Evolutionary conservation across 2,329 filamentous ascomycete genomes (phyloP).

Genomic region (Emmonsia crescens): DNA sequence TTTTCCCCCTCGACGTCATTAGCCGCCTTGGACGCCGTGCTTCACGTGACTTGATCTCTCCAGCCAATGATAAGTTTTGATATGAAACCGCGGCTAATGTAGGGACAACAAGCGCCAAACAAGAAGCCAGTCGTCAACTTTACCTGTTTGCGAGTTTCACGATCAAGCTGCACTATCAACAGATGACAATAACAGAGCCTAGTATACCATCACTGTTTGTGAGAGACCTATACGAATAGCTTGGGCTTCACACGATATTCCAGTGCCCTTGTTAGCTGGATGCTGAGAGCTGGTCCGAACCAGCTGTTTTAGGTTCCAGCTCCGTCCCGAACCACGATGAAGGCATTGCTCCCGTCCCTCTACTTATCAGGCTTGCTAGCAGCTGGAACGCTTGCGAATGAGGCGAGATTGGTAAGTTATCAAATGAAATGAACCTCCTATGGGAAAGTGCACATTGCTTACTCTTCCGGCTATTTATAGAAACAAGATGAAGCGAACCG

Average conservation of each 20-base stretch:
- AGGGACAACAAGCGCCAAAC: not conserved
- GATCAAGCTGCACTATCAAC: not conserved
- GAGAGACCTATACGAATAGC: not conserved
- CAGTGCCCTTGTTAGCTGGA: not conserved
- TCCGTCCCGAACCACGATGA: conserved; percentile 24
- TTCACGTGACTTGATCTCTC: not conserved
- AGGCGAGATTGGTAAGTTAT: conserved; percentile 34
- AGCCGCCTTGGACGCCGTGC: not conserved
- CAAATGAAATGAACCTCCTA: not conserved
- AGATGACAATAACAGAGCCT: not conserved
- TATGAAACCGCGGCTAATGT: not conserved
- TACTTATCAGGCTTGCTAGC: conserved; percentile 29
- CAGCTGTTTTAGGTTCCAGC: conserved; percentile 11
- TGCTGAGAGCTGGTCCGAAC: conserved; percentile 10
- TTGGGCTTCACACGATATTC: not conserved
- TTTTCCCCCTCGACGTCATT: not conserved
- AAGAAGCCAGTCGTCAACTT: not conserved
- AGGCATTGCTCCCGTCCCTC: conserved; percentile 29
- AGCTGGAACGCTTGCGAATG: conserved; percentile 32
- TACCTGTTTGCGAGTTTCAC: not conserved
- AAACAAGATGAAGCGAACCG: conserved; percentile 64
- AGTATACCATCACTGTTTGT: not conserved
- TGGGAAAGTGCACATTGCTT: not conserved
- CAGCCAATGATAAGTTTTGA: not conserved
- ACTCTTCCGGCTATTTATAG: conserved; percentile 34